Evolutionary conservation across 495 filamentous ascomycete genomes (phyloP), one percentile per base, ranked within the genome.

Genomic region (Paragyromitra xinjiangensis): DNA sequence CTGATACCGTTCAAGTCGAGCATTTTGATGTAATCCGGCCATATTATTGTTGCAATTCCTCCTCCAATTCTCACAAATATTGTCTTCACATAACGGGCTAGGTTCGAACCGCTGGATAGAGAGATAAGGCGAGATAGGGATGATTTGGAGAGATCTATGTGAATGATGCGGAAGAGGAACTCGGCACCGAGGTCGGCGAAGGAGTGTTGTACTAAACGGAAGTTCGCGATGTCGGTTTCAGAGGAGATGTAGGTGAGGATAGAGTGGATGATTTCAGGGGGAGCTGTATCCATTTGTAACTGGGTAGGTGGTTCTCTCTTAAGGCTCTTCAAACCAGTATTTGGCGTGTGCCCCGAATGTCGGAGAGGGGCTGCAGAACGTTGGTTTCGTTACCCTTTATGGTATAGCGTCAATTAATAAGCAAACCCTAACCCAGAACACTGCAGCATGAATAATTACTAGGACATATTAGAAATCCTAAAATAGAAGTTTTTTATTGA

Each of bases 101-200:
- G 5, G 22, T 56, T 50, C 11, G 14, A 37, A n/a, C n/a, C 24
- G 14, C 16, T 7, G 9, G 59, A 53, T 29, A 66, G 4, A 11
- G 44, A 51, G 16, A 34, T 2, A 29, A 66, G 64, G 9, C 22
- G 42, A 22, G 64, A 34, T 16, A 66, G 24, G 45, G 45, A 66
- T 0, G 24, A 19, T 6, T 9, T 22, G n/a, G 64, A 16, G 19
- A 42, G 24, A 9, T 51, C 44, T 12, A 66, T 11, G 3, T 24
- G 64, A 37, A 64, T 39, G 14, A 34, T 24, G 24, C 22, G 24
- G 14, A 66, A 40, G n/a, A 72, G 50, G 37, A 64, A 65, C 50
- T 29, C 7, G 5, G 61, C 19, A 6, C 70, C 70, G 26, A 73
- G 61, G 12, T 65, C 34, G 22, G 70, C 70, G 34, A 73, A 73